Evolutionary conservation across 2,329 filamentous ascomycete genomes (phyloP).

Genomic region (Ophiosphaerella herpotricha): DNA sequence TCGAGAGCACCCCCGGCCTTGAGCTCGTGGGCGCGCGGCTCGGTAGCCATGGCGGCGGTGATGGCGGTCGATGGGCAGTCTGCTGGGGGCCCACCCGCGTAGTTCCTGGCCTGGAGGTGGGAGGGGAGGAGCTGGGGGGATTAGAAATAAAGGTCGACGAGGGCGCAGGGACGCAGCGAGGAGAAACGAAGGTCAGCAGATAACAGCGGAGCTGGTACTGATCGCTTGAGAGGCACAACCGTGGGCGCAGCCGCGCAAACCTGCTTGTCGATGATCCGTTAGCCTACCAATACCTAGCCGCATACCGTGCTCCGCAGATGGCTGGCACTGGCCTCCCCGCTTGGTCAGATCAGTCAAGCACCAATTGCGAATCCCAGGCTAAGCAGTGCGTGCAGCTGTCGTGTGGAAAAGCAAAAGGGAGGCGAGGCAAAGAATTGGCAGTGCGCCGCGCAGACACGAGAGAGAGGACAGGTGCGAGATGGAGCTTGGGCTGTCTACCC

Average conservation of each 20-base stretch:
- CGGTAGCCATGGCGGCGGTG: conserved; percentile 34
- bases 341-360: not conserved
- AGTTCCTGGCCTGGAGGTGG: no score
- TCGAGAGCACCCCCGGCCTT: conserved; percentile 82
- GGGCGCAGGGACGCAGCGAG: no score
- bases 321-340: conserved; percentile 12
- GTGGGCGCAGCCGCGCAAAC: conserved; percentile 18
- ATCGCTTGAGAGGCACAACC: no score
- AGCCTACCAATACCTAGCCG: conserved; percentile 4
- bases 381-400: not conserved
- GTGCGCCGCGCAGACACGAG: not conserved
- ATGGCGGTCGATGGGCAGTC: conserved; percentile 3
- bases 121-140: not conserved
- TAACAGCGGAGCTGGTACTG: not conserved
- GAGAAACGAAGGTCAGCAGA: not conserved
- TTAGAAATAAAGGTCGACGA: conserved; percentile 11
- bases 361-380: not conserved
- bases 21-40: conserved; percentile 62
- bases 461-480: no score
- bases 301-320: conserved; percentile 5
- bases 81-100: no score
- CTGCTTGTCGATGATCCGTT: conserved; percentile 17
- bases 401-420: not conserved
- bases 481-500: not conserved
- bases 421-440: not conserved